Base-by-base conservation (phyloP, 495 filamentous ascomycete genomes). In the Aspergillus funiculosus region DNA sequence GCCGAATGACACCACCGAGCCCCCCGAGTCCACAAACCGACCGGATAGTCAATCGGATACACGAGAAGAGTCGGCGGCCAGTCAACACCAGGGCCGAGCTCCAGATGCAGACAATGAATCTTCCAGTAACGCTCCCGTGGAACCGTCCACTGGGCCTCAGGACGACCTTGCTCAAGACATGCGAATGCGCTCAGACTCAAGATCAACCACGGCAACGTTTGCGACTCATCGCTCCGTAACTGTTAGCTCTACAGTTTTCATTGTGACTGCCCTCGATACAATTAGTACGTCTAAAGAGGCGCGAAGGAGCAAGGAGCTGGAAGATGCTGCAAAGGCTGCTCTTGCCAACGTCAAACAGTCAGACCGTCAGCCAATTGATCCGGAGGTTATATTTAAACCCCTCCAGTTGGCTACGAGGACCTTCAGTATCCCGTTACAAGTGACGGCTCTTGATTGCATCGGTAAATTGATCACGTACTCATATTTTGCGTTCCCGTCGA, bases 401-500 rank as follows among this genome's bases (percentile, higher is more conserved):
- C 68, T 99, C 5, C 84, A 87, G 52, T 75, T 95, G 11, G 90
- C 94, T 24, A 91, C 89, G 29, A 88, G 86, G 57, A 80, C 85
- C 7, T 73, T 82, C 52, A 95, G 83, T 57, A 85, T 89, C 44
- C 80, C 85, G 11, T 73, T 97, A 2, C 82, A 87, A 41, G 94
- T 87, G 6, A 91, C 85, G 9, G 89, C 94, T 4, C 76, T 99
- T 53, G 94, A 99, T 66, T 97, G 89, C 61, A 95, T 99, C 55
- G 94, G 94, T 44, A 99, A 97, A 68, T 79, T 99, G 28, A 96
- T 97, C 52, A 95, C 91, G 51, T 97, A 94, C 62, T 94, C 92
- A 11, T 96, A 95, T 72, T 97, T 99, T 63, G 89, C 90, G 5
- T 77, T 86, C 28, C 82, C 88, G 24, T 66, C 79, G 37, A 65